These are phyloP conservation scores for Perilla frutescens DNA, from an alignment of 257 asterid species.

Conservation along the genomic window DNA sequence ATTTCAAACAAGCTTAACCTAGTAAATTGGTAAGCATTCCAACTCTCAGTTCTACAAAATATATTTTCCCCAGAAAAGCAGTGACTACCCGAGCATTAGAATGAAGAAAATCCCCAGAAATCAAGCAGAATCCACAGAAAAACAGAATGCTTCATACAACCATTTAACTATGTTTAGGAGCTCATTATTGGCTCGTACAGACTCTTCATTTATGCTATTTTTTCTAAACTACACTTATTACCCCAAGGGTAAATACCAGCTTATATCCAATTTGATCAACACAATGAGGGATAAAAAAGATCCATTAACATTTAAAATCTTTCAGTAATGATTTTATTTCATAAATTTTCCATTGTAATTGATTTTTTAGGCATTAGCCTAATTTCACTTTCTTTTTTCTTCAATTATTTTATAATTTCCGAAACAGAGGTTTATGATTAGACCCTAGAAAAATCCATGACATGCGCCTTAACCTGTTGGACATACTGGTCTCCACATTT, in stretches of 20 bases:
- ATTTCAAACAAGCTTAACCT: neutral
- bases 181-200: neutral
- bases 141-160: conserved; percentile 14
- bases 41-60: neutral
- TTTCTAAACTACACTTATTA: neutral
- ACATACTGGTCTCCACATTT: conserved; percentile 11
- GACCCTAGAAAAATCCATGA: conserved; percentile 14
- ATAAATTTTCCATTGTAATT: neutral
- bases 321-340: conserved; percentile 1
- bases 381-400: neutral
- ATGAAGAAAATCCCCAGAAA: neutral
- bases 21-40: neutral
- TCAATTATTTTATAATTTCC: neutral
- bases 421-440: neutral
- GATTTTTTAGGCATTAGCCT: conserved; percentile 9
- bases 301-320: neutral
- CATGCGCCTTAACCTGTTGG: neutral
- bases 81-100: neutral
- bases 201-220: neutral
- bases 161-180: conserved; percentile 5
- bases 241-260: neutral
- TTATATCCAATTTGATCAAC: neutral
- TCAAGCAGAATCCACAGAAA: neutral
- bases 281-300: conserved; percentile 3
- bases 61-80: neutral